These are phyloP conservation scores for Spathaspora sp. DNA, from an alignment of 1,139 yeast genomes.

Conservation along the genomic window DNA sequence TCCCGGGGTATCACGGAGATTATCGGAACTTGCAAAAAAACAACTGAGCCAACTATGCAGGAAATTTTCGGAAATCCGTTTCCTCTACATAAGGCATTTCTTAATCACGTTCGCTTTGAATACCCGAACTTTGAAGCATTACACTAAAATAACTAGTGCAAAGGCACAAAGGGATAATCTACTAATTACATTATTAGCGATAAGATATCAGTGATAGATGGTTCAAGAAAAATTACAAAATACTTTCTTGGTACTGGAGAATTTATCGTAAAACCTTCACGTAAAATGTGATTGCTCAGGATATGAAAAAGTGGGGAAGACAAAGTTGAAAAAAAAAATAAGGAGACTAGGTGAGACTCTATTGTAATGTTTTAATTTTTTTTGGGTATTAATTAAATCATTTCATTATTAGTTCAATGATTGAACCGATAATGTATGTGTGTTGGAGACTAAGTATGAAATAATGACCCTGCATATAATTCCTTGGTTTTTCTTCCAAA, in stretches of 20 bases:
- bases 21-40: not conserved
- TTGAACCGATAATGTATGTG: not conserved
- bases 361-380: not conserved
- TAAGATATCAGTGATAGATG: not conserved
- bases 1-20: not conserved
- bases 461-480: constrained; percentile 1
- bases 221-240: too few relatives aligned
- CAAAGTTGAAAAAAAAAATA: not conserved
- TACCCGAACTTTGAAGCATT: not conserved
- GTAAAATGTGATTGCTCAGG: not conserved
- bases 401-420: not conserved
- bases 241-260: too few relatives aligned
- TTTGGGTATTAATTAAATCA: not conserved
- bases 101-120: not conserved
- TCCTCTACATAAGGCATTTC: constrained; percentile 2
- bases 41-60: not conserved
- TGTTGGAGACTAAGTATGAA: not conserved
- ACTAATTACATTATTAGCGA: not conserved
- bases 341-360: not conserved
- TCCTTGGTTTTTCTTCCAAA: not conserved
- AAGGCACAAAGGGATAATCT: not conserved
- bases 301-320: not conserved
- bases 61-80: not conserved
- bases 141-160: not conserved
- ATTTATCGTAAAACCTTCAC: too few relatives aligned